These are phyloP conservation scores for Aspergillus uvarum DNA, from an alignment of 2,329 filamentous ascomycete species.

Conservation along the genomic window DNA sequence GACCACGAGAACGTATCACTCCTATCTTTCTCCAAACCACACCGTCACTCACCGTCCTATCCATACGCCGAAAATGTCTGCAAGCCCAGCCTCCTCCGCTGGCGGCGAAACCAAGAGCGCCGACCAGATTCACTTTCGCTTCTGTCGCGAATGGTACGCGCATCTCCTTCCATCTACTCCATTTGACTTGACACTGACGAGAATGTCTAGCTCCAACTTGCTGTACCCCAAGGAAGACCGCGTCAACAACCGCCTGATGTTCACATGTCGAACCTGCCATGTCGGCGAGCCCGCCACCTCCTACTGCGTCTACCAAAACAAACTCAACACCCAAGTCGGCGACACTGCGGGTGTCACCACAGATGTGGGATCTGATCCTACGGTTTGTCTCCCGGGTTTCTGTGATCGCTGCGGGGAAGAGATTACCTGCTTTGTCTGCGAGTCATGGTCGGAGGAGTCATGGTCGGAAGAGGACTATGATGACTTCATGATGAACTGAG, in stretches of 20 bases:
- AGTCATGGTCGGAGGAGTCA: conserved; percentile 32
- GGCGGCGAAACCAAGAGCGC: conserved; percentile 39
- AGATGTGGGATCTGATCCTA: conserved; percentile 96
- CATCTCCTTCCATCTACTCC: neutral
- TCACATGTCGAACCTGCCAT: conserved; percentile 92
- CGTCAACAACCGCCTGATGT: conserved; percentile 79
- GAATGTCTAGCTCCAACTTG: conserved; percentile 74
- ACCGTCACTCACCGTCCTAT: neutral
- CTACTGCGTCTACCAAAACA: conserved; percentile 92
- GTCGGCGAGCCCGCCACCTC: conserved; percentile 84
- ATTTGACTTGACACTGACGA: conserved; percentile 20
- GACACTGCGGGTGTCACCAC: conserved; percentile 97
- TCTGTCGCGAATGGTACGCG: conserved; percentile 89
- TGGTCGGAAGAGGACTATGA: conserved; percentile 19
- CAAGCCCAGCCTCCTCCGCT: conserved; percentile 44
- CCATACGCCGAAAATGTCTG: conserved; percentile 35
- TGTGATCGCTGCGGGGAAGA: conserved; percentile 61
- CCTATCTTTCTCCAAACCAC: neutral
- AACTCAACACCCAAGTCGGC: conserved; percentile 84
- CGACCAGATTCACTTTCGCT: conserved; percentile 91
- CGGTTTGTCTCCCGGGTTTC: conserved; percentile 72
- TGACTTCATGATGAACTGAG: conserved; percentile 13
- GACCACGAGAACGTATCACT: neutral
- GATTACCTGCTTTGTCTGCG: conserved; percentile 56
- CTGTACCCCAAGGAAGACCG: conserved; percentile 96